Percentiles rank a stretch among this genome's conserved stretches.
Evolutionary conservation across 2,329 filamentous ascomycete genomes (phyloP).

Genomic region (Cordyceps fumosorosea): DNA sequence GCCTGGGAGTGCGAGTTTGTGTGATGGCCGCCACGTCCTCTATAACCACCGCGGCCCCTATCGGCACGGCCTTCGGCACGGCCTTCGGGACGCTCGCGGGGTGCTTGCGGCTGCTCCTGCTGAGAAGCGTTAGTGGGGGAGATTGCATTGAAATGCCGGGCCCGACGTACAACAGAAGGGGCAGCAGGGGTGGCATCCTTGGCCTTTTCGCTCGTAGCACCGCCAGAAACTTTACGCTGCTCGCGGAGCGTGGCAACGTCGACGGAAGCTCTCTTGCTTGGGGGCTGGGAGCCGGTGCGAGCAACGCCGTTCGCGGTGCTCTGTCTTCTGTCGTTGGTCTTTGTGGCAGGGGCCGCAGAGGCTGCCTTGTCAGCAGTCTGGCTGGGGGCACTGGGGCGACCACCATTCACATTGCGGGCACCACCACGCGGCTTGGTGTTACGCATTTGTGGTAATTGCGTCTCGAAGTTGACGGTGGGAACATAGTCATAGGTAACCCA

Average conservation of each 20-base stretch:
- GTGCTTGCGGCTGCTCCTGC: conserved; percentile 23
- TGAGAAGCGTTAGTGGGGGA: background rate
- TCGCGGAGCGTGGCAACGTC: conserved; percentile 37
- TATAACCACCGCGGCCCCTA: conserved; percentile 37
- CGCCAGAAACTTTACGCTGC: conserved; percentile 37
- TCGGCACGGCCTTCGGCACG: conserved; percentile 34
- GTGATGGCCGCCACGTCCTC: conserved; percentile 40
- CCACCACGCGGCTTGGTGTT: conserved; percentile 45
- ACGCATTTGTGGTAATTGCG: conserved; percentile 58
- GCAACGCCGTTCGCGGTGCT: conserved; percentile 28
- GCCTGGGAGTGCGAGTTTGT: conserved; percentile 29
- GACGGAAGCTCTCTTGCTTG: conserved; percentile 38
- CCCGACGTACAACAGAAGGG: conserved; percentile 32
- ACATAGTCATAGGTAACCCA: conserved; percentile 82
- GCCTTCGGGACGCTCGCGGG: conserved; percentile 30
- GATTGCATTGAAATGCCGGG: background rate
- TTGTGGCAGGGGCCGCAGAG: conserved; percentile 23
- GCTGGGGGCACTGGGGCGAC: conserved; percentile 30
- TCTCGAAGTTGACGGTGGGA: conserved; percentile 80
- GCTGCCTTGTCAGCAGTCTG: conserved; percentile 33
- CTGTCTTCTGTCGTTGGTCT: conserved; percentile 29
- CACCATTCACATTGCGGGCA: conserved; percentile 34
- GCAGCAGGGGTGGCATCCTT: conserved; percentile 33
- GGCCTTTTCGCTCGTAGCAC: conserved; percentile 30
- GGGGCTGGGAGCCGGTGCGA: conserved; percentile 30